Conservation (phyloP, 371 early-diverging fungal species). For the Mucor velutinosus region DNA sequence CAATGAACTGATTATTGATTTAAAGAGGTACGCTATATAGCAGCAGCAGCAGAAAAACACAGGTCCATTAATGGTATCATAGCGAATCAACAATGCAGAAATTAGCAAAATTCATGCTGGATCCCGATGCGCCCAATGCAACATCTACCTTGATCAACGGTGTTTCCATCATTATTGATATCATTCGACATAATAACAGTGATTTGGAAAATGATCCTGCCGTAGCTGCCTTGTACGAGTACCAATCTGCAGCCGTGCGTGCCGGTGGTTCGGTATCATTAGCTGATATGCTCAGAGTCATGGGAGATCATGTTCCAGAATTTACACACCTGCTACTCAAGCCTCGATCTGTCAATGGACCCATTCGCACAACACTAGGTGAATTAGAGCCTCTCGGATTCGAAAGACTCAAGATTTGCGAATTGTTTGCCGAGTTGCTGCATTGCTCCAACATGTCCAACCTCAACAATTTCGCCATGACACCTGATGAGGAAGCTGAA, state of each 20-base stretch:
- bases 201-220: slow-evolving; percentile 35
- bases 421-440: slow-evolving; percentile 93
- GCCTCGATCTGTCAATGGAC: slow-evolving; percentile 50
- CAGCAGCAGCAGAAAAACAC: neutral
- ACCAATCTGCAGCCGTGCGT: slow-evolving; percentile 3
- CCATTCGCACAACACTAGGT: slow-evolving; percentile 69
- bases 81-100: slow-evolving; percentile 67
- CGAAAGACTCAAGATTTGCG: slow-evolving; percentile 91
- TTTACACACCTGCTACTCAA: slow-evolving; percentile 65
- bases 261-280: slow-evolving; percentile 45
- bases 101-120: slow-evolving; percentile 86
- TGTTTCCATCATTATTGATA: slow-evolving; percentile 90
- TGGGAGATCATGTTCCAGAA: slow-evolving; percentile 69
- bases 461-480: slow-evolving; percentile 4
- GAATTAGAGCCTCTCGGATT: slow-evolving; percentile 82
- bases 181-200: slow-evolving; percentile 89
- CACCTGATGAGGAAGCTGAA: slow-evolving; percentile 5
- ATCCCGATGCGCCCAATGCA: slow-evolving; percentile 71
- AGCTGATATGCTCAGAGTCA: slow-evolving; percentile 79
- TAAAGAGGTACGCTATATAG: slow-evolving; percentile 70
- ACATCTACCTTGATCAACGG: slow-evolving; percentile 86
- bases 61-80: neutral
- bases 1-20: slow-evolving; percentile 72
- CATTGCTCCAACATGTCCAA: slow-evolving; percentile 83
- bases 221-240: slow-evolving; percentile 32